Evolutionary conservation across 1,284 basidiomycete genomes (phyloP).

Genomic region (Sporisorium reilianum): DNA sequence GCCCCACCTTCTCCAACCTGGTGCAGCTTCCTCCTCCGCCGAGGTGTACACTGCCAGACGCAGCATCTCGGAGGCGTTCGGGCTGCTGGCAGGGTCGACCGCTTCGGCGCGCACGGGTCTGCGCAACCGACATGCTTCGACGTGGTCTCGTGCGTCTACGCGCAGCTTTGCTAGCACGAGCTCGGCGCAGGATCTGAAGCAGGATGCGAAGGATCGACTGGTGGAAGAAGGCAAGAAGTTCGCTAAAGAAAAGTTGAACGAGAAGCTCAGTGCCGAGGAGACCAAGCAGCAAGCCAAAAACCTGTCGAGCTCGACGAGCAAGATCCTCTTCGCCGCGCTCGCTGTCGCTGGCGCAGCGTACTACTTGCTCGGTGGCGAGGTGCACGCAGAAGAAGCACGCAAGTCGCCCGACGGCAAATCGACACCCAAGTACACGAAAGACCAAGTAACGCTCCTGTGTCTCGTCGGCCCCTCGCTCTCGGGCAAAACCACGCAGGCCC

Average conservation of each 20-base stretch:
- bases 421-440: conserved; percentile 28
- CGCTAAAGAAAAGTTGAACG: conserved; percentile 22
- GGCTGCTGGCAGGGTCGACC: conserved; percentile 35
- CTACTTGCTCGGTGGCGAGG: conserved; percentile 20
- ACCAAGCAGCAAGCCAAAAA: conserved; percentile 32
- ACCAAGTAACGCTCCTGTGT: conserved; percentile 39
- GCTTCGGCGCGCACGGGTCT: conserved; percentile 27
- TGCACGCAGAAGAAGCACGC: conserved; percentile 33
- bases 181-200: conserved; percentile 19
- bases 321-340: conserved; percentile 30
- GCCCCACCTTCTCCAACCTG: not conserved
- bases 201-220: conserved; percentile 24
- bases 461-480: conserved; percentile 46
- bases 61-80: conserved; percentile 35
- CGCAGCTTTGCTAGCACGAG: conserved; percentile 18
- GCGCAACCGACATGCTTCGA: conserved; percentile 27
- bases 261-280: conserved; percentile 12
- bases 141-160: conserved; percentile 9
- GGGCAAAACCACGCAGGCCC: conserved; percentile 53
- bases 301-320: conserved; percentile 20
- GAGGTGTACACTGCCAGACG: conserved; percentile 16
- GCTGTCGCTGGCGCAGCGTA: conserved; percentile 35
- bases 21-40: not conserved
- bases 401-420: not conserved
- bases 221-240: conserved; percentile 43